These are phyloP conservation scores for Microcyclosporella mali DNA, from an alignment of 2,329 filamentous ascomycete species.

Conservation along the genomic window DNA sequence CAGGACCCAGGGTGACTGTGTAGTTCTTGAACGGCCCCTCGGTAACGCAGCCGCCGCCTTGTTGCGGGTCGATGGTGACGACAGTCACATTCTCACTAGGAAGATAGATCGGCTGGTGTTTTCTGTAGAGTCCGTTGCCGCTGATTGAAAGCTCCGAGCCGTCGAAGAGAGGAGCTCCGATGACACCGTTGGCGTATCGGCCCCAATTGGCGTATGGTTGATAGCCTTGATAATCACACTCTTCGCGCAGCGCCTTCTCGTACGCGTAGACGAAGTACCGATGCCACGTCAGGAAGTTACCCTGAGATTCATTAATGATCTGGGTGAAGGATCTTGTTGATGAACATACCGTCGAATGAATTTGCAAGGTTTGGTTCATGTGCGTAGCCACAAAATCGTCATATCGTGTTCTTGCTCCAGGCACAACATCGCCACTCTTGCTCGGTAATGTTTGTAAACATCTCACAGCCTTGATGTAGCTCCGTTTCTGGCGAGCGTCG, in stretches of 20 bases:
- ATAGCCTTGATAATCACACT: constrained; percentile 39
- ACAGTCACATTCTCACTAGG: constrained; percentile 12
- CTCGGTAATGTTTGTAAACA: constrained; percentile 27
- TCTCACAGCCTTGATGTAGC: constrained; percentile 28
- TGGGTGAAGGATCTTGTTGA: neutral
- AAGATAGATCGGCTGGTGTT: constrained; percentile 5
- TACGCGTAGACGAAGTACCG: constrained; percentile 39
- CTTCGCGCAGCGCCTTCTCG: constrained; percentile 36
- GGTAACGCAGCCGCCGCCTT: constrained; percentile 51
- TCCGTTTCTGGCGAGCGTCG: constrained; percentile 20
- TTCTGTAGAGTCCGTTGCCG: constrained; percentile 32
- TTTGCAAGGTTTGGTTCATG: constrained; percentile 27
- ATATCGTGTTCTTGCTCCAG: constrained; percentile 24
- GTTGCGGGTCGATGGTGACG: constrained; percentile 39
- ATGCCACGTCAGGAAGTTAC: constrained; percentile 38
- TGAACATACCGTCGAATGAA: constrained; percentile 4
- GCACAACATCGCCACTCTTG: constrained; percentile 17
- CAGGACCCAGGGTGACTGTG: constrained; percentile 24
- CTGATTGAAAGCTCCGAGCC: constrained; percentile 34
- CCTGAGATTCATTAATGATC: neutral
- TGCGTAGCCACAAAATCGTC: constrained; percentile 22
- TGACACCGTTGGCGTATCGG: neutral
- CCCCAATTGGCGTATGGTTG: constrained; percentile 27
- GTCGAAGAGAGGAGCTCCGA: constrained; percentile 36
- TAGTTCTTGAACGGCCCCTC: constrained; percentile 47